Base-by-base conservation (phyloP, 345 rosid genomes). In the Ailanthus altissimus region DNA sequence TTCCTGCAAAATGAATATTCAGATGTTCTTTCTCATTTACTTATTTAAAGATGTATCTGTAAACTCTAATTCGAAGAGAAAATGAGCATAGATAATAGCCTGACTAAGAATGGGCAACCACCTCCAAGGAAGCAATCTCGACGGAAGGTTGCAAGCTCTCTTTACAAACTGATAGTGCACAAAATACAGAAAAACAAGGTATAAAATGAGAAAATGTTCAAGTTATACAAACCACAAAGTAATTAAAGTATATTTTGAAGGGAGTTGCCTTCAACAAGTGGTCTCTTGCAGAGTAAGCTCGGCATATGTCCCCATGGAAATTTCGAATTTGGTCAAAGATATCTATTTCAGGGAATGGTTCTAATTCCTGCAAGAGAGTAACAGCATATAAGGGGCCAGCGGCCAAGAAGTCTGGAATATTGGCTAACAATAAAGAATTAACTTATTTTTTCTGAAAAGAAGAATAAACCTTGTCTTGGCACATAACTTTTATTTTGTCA, bases 111-210 rank as follows among this genome's bases (percentile, higher is more conserved):
- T 70, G 40, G 32, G 25, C 32, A 76, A 77, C 21, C 21, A 93
- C 99, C 99, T 93, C 85, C 81, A 84, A 10, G 87, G 77, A 75
- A 95, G 90, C 75, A 93, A 84, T 81, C 98, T 89, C 23, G 97
- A 86, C 11, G 99, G 99, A 85, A 95, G 94, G 81, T 86, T 83
- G 81, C 80, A 85, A 76, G 93, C 90, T 85, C 97, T 88, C 84
- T 84, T 89, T 57, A 85, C 93, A 74, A 93, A 86, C 98, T 95
- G 89, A 80, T 77, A 70, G 76, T 18, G 2, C 28, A 50, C 43
- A 78, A 51, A 67, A 61, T 25, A 54, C 72, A 58, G 46, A 1
- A 67, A 40, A 72, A 77, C 75, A 72, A 57, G 26, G 54, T 65
- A 46, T 53, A 64, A 47, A 8, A 71, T 51, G 64, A 73, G 56